Evolutionary conservation across 2,329 filamentous ascomycete species (phyloP).

Genomic region (Neofusicoccum cordaticola): DNA sequence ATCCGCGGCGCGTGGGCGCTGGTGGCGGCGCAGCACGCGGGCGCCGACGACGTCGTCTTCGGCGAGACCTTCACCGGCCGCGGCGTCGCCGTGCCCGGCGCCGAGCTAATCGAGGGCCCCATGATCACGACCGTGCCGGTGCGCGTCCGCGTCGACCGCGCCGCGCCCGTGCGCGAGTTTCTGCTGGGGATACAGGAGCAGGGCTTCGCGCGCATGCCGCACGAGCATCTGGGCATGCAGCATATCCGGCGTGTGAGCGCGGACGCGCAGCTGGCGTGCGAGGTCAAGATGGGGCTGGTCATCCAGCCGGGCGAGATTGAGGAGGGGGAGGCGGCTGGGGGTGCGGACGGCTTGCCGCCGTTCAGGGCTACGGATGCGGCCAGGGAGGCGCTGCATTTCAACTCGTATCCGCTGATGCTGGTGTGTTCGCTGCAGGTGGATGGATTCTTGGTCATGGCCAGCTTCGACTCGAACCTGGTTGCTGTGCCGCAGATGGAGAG

Average conservation of each 20-base stretch:
- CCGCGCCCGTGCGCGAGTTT: slow-evolving; percentile 48
- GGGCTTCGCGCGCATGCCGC: slow-evolving; percentile 57
- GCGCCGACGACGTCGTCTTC: slow-evolving; percentile 67
- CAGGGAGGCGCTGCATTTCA: slow-evolving; percentile 57
- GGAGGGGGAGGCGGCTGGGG: slow-evolving; percentile 34
- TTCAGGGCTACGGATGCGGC: slow-evolving; percentile 57
- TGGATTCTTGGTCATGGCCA: slow-evolving; percentile 60
- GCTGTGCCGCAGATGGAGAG: slow-evolving; percentile 51
- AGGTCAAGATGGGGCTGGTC: slow-evolving; percentile 39
- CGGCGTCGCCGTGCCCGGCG: slow-evolving; percentile 63
- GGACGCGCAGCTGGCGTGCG: slow-evolving; percentile 53
- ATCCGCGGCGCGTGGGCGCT: slow-evolving; percentile 73
- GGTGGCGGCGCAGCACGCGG: slow-evolving; percentile 52
- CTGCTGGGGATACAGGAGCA: slow-evolving; percentile 57
- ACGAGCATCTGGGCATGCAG: slow-evolving; percentile 63
- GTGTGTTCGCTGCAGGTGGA: slow-evolving; percentile 60
- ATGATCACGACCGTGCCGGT: slow-evolving; percentile 75
- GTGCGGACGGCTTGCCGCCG: slow-evolving; percentile 51
- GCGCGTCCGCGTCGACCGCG: slow-evolving; percentile 53
- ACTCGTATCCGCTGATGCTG: slow-evolving; percentile 62
- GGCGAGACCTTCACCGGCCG: slow-evolving; percentile 81
- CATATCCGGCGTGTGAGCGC: slow-evolving; percentile 51
- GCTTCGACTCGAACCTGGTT: slow-evolving; percentile 63
- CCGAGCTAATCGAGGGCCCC: slow-evolving; percentile 75
- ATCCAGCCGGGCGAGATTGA: slow-evolving; percentile 28